phyloP scores from a whole-genome alignment of 176 grass and related monocot species.

The Raddia guianensis region DNA sequence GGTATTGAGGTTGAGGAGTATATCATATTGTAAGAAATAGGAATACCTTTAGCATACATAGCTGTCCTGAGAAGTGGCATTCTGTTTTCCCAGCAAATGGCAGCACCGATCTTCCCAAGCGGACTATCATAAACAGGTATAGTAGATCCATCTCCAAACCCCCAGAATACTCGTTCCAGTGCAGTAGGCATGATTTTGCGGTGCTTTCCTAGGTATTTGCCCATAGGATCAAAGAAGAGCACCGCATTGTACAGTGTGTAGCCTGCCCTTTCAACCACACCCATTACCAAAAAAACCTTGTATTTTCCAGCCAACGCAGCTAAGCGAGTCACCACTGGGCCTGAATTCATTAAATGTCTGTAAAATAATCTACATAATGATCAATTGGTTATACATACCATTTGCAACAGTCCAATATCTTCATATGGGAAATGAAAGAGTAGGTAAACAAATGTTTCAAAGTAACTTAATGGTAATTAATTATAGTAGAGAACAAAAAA shows the following conservation, averaged over 20 bases:
- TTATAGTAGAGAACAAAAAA: neutral
- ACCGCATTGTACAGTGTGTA: slow-evolving; percentile 85
- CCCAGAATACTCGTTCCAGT: slow-evolving; percentile 82
- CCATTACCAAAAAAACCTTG: slow-evolving; percentile 87
- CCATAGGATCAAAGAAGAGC: slow-evolving; percentile 76
- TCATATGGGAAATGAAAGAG: neutral
- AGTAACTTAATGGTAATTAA: slow-evolving; percentile 4
- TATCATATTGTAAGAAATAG: slow-evolving; percentile 5
- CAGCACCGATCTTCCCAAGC: slow-evolving; percentile 76
- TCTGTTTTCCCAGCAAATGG: slow-evolving; percentile 94
- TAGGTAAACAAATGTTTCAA: neutral
- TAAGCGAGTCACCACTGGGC: slow-evolving; percentile 76
- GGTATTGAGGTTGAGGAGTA: slow-evolving; percentile 6
- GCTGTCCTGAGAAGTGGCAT: slow-evolving; percentile 91
- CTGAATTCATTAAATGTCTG: slow-evolving; percentile 40
- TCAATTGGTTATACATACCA: neutral
- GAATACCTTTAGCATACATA: slow-evolving; percentile 90
- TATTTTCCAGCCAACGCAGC: slow-evolving; percentile 81
- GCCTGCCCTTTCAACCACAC: slow-evolving; percentile 81
- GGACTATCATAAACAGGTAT: slow-evolving; percentile 93
- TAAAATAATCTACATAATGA: slow-evolving; percentile 11
- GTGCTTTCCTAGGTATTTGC: slow-evolving; percentile 84
- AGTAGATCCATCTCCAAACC: slow-evolving; percentile 93
- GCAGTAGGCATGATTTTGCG: slow-evolving; percentile 86
- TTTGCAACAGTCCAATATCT: neutral